phyloP scores from a whole-genome alignment of 2,329 filamentous ascomycete species.

The Arthrobotrys pseudoclavata region DNA sequence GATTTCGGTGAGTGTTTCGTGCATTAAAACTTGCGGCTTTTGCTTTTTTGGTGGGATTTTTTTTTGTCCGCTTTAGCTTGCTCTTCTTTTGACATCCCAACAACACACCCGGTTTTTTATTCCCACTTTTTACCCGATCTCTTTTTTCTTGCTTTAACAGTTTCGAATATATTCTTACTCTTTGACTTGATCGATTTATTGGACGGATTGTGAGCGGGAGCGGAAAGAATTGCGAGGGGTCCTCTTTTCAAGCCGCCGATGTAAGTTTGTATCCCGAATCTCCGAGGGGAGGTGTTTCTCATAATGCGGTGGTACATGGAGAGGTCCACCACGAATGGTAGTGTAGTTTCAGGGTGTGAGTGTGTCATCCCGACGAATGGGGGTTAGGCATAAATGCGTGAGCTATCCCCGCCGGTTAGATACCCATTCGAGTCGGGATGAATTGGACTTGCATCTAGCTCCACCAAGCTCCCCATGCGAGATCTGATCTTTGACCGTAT shows the following conservation, averaged over 20 bases:
- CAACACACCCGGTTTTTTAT: constrained; percentile 8
- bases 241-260: constrained; percentile 16
- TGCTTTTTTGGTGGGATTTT: not conserved
- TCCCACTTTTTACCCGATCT: not conserved
- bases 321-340: not conserved
- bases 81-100: constrained; percentile 6
- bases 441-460: constrained; percentile 19
- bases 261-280: constrained; percentile 19
- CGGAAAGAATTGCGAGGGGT: not conserved
- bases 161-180: constrained; percentile 12
- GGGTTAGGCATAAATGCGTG: constrained; percentile 18
- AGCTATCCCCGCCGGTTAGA: constrained; percentile 6
- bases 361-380: constrained; percentile 25
- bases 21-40: constrained; percentile 9
- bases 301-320: not conserved
- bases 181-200: not conserved
- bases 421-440: constrained; percentile 24
- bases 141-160: constrained; percentile 1
- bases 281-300: not conserved
- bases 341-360: constrained; percentile 28
- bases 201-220: constrained; percentile 6
- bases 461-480: not conserved
- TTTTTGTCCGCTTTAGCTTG: not conserved
- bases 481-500: not conserved
- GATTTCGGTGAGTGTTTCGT: constrained; percentile 20